Evolutionary conservation across 345 rosid species (phyloP), one percentile per base, ranked within the genome.

Genomic region (Clausena lansium): DNA sequence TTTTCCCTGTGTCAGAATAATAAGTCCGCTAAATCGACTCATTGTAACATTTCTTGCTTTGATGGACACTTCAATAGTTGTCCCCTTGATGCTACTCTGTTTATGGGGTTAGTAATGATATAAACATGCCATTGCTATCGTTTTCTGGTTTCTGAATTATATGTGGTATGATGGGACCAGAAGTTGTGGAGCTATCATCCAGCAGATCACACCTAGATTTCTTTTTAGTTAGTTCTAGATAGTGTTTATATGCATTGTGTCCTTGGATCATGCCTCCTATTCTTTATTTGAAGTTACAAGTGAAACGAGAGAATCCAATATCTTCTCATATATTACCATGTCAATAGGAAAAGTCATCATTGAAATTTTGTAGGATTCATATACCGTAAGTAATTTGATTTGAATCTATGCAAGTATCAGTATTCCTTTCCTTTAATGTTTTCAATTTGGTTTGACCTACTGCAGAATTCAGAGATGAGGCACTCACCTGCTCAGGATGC

Each of bases 401-500:
- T 67, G 33, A 57, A 38, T 38, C 35, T 24, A 30, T 57, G 20
- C 36, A 65, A 59, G 15, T 67, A 45, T 75, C 57, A 36, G 7
- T 68, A 11, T 20, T 76, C 39, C 52, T 36, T 41, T 62, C 70
- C 25, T 24, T 68, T 55, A 77, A 68, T 8, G 0, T 47, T 65
- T 59, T 27, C 39, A 22, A 15, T 47, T n/a, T 74, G 59, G 27
- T 19, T 81, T 75, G 58, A 67, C 38, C 74, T 79, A 62, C 69
- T 80, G 78, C 88, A 92, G 97, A 89, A 88, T 71, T 81, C 90
- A 71, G 95, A 91, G 73, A 86, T 85, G 79, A 78, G 88, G 78
- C 88, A 85, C 57, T 92, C 97, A 81, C 88, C 91, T 39, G 95
- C 93, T 38, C 97, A 88, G 78, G 92, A 89, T 76, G 95, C 90